Percentiles rank a stretch among this genome's conserved stretches.
phyloP scores from a whole-genome alignment of 2,329 filamentous ascomycete species.

The Amauroascus niger region DNA sequence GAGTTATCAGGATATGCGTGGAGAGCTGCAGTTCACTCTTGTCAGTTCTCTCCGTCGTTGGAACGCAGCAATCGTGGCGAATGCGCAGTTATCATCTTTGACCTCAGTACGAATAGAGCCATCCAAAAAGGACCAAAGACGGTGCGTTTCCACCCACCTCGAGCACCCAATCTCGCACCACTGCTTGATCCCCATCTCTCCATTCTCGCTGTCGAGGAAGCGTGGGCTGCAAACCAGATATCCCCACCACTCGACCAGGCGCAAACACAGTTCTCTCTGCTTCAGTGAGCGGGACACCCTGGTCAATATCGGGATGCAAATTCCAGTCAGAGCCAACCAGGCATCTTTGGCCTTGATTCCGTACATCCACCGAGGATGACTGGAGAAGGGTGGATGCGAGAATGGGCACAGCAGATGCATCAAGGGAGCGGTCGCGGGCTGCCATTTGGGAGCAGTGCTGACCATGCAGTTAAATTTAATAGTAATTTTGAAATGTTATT shows the following conservation, averaged over 20 bases:
- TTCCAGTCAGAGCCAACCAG: background rate
- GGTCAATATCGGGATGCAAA: constrained; percentile 8
- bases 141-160: constrained; percentile 4
- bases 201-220: background rate
- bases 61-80: too few species aligned
- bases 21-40: constrained; percentile 5
- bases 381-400: constrained; percentile 16
- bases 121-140: background rate
- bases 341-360: background rate
- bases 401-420: constrained; percentile 9
- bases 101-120: too few species aligned
- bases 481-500: too few species aligned
- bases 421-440: background rate
- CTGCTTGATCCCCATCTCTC: background rate
- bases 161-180: constrained; percentile 4
- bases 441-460: background rate
- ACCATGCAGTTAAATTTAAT: too few species aligned
- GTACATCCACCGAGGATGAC: background rate
- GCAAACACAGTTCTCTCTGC: constrained; percentile 10
- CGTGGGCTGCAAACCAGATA: constrained; percentile 10
- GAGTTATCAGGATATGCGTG: constrained; percentile 9
- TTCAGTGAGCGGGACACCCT: constrained; percentile 1
- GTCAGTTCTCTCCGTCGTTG: too few species aligned
- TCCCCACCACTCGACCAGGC: constrained; percentile 14
- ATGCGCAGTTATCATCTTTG: too few species aligned